These are phyloP conservation scores for Bjerkandera adusta DNA, from an alignment of 1,284 basidiomycete genomes.

Conservation along the genomic window DNA sequence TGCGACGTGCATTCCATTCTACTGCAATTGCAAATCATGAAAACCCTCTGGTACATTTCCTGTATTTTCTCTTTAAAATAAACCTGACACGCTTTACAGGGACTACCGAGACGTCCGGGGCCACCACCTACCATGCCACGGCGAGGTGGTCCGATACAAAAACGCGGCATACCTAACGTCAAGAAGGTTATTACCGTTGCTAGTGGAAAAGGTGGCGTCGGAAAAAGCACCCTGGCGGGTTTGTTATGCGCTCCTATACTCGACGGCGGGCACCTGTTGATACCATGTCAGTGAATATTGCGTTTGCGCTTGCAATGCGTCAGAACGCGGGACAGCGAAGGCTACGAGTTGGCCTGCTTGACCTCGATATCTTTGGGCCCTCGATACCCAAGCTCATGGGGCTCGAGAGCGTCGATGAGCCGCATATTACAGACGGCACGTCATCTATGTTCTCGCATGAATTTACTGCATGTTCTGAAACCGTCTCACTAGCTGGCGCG, in stretches of 20 bases:
- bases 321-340: slow-evolving; percentile 25
- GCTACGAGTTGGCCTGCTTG: slow-evolving; percentile 82
- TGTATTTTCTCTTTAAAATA: not conserved
- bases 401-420: slow-evolving; percentile 78
- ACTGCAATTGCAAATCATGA: slow-evolving; percentile 31
- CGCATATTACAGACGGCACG: slow-evolving; percentile 72
- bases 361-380: slow-evolving; percentile 96
- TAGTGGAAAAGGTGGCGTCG: slow-evolving; percentile 96
- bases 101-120: slow-evolving; percentile 45
- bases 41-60: slow-evolving; percentile 41
- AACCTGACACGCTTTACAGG: slow-evolving; percentile 34
- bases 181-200: slow-evolving; percentile 83
- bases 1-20: too few species aligned
- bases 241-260: slow-evolving; percentile 19
- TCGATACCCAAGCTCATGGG: slow-evolving; percentile 97
- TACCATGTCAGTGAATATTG: slow-evolving; percentile 69
- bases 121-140: slow-evolving; percentile 61
- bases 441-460: not conserved
- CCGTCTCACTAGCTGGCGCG: slow-evolving; percentile 59
- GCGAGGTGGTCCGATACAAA: slow-evolving; percentile 49
- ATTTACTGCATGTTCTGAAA: slow-evolving; percentile 1
- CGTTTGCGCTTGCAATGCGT: slow-evolving; percentile 64
- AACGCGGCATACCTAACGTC: slow-evolving; percentile 64
- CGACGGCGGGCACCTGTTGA: not conserved
- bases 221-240: slow-evolving; percentile 95